Conservation (phyloP, 768 basidiomycete species). For the Lanmaoa pseudosensibilis region DNA sequence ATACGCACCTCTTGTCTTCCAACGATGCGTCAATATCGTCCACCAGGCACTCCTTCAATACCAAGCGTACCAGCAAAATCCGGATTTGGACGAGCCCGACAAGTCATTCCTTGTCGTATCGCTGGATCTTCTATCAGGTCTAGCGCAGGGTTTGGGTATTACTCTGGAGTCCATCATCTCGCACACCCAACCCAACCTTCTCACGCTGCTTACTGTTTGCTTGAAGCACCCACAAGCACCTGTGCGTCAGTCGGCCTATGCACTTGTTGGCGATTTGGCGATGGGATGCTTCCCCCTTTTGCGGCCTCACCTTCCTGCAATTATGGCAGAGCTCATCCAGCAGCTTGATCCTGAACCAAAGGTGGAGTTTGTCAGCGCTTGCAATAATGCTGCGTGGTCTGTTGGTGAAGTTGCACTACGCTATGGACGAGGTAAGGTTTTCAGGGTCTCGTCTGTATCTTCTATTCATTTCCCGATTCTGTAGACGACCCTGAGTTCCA, state of each 20-base stretch:
- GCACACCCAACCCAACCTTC: slow-evolving; percentile 69
- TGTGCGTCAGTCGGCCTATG: slow-evolving; percentile 94
- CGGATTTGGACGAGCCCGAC: slow-evolving; percentile 93
- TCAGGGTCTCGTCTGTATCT: background rate
- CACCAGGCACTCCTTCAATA: slow-evolving; percentile 81
- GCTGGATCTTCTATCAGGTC: slow-evolving; percentile 92
- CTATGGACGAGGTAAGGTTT: slow-evolving; percentile 67
- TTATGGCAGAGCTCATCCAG: slow-evolving; percentile 86
- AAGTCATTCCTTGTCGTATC: slow-evolving; percentile 97
- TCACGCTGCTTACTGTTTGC: slow-evolving; percentile 82
- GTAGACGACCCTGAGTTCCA: slow-evolving; percentile 83
- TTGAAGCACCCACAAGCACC: slow-evolving; percentile 95
- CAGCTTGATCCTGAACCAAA: slow-evolving; percentile 94
- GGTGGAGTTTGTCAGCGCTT: slow-evolving; percentile 92
- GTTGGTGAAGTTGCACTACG: slow-evolving; percentile 96
- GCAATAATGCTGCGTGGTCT: slow-evolving; percentile 99
- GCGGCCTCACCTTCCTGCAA: slow-evolving; percentile 79
- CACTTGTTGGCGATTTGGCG: slow-evolving; percentile 96
- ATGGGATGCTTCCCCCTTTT: slow-evolving; percentile 92
- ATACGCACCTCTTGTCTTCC: slow-evolving; percentile 89
- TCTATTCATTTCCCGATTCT: slow-evolving; percentile 9
- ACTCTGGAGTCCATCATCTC: slow-evolving; percentile 72
- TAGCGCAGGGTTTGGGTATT: slow-evolving; percentile 90
- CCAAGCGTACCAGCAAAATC: slow-evolving; percentile 84
- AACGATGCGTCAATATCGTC: slow-evolving; percentile 86